These are phyloP conservation scores for Epichloe sp. DNA, from an alignment of 2,329 filamentous ascomycete genomes.

Conservation along the genomic window DNA sequence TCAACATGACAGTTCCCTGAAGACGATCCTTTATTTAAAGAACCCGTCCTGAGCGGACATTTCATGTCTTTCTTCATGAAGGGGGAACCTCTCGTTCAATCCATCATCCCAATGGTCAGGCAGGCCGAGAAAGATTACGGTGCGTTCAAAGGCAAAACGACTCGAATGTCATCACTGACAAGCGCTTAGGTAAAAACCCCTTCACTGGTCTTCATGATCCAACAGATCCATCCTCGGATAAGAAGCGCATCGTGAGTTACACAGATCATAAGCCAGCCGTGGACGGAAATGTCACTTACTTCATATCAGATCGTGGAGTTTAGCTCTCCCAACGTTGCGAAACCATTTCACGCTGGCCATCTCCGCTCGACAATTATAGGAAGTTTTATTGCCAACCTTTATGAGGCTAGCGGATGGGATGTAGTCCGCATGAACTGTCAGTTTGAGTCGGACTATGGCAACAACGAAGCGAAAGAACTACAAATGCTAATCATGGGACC, in stretches of 20 bases:
- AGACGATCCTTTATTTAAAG: constrained; percentile 59
- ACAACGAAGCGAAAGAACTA: not conserved
- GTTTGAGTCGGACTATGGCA: not conserved
- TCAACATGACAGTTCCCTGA: constrained; percentile 48
- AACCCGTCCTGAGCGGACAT: constrained; percentile 51
- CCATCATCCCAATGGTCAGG: constrained; percentile 59
- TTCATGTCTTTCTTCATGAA: constrained; percentile 73
- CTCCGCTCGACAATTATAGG: constrained; percentile 69
- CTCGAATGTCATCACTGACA: not conserved
- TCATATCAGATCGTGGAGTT: constrained; percentile 54
- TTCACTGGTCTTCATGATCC: constrained; percentile 48
- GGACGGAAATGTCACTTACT: not conserved
- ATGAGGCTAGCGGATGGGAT: constrained; percentile 59
- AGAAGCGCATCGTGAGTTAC: constrained; percentile 39
- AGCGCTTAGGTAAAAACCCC: constrained; percentile 43
- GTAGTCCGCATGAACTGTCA: constrained; percentile 53
- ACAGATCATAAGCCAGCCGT: not conserved
- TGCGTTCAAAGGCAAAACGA: constrained; percentile 2
- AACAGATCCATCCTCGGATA: constrained; percentile 43
- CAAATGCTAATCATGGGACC: not conserved
- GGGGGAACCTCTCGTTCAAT: constrained; percentile 47
- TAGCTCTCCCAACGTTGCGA: constrained; percentile 76
- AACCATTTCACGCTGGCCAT: constrained; percentile 71
- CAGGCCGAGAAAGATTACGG: constrained; percentile 41
- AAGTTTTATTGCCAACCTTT: constrained; percentile 61